Conservation (phyloP, 306 rosid genomes). For the Cicer pinnatifidum region DNA sequence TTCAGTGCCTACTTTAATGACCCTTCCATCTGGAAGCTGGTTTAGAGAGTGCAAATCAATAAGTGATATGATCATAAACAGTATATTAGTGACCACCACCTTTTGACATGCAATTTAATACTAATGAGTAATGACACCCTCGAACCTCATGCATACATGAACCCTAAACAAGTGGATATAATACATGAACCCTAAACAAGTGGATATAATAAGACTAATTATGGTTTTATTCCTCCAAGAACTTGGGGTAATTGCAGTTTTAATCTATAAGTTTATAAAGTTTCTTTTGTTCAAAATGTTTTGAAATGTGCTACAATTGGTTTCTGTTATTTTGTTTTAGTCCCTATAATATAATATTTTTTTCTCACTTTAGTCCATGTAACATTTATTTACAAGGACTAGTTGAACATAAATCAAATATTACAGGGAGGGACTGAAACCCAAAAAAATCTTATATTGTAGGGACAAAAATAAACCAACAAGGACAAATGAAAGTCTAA, state of each 20-base stretch:
- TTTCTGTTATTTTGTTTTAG: background rate
- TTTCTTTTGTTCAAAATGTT: background rate
- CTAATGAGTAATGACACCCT: constrained; percentile 2
- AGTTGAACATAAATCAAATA: background rate
- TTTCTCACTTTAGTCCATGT: background rate
- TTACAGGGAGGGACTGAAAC: background rate
- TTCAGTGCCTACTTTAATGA: constrained; percentile 98
- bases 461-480: background rate
- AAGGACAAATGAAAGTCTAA: background rate
- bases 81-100: constrained; percentile 7
- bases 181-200: background rate
- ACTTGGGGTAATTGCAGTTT: background rate
- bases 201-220: background rate
- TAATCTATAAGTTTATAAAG: background rate
- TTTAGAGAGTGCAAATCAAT: constrained; percentile 34
- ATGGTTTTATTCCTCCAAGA: background rate
- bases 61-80: constrained; percentile 36
- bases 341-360: background rate
- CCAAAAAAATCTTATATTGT: background rate
- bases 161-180: background rate
- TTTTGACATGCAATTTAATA: constrained; percentile 16
- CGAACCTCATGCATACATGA: constrained; percentile 18
- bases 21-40: constrained; percentile 99
- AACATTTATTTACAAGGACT: background rate
- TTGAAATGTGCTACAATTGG: constrained; percentile 8